Evolutionary conservation across 805 yeast species (phyloP).

Genomic region (Ogataea minuta): DNA sequence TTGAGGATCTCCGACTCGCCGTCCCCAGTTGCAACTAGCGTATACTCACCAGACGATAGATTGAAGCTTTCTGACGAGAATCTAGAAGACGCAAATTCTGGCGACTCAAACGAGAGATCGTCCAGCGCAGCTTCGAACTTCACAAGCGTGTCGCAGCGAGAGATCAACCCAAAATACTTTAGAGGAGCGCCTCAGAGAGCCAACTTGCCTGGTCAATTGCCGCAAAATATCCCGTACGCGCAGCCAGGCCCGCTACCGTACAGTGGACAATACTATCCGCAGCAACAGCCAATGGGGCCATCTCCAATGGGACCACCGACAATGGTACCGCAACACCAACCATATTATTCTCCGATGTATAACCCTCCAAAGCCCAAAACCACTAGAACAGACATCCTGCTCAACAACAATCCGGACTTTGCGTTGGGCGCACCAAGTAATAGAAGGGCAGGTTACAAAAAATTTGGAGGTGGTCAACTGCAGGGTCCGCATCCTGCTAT

Average conservation of each 20-base stretch:
- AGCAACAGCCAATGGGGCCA: constrained; percentile 6
- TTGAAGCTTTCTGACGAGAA: constrained; percentile 9
- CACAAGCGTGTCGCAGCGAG: constrained; percentile 78
- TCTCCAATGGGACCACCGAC: constrained; percentile 1
- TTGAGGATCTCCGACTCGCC: not conserved
- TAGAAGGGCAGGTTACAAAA: constrained; percentile 23
- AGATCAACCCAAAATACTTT: constrained; percentile 58
- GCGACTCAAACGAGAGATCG: constrained; percentile 18
- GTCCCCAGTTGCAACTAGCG: constrained; percentile 7
- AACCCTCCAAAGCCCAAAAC: constrained; percentile 14
- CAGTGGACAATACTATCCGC: constrained; percentile 26
- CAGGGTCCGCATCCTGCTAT: constrained; percentile 14
- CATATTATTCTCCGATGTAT: constrained; percentile 13
- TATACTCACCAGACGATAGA: constrained; percentile 15
- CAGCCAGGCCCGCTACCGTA: constrained; percentile 18
- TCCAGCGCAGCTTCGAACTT: constrained; percentile 54
- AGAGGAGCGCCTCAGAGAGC: constrained; percentile 34
- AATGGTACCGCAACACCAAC: constrained; percentile 9
- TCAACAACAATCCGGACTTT: constrained; percentile 52
- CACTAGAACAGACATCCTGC: constrained; percentile 40
- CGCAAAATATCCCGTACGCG: not conserved
- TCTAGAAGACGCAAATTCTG: constrained; percentile 5
- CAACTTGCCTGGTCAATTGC: constrained; percentile 22
- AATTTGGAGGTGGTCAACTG: constrained; percentile 20
- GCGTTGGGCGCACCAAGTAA: constrained; percentile 20